Conservation (phyloP, 2,329 filamentous ascomycete species). For the Xylogone sp. region DNA sequence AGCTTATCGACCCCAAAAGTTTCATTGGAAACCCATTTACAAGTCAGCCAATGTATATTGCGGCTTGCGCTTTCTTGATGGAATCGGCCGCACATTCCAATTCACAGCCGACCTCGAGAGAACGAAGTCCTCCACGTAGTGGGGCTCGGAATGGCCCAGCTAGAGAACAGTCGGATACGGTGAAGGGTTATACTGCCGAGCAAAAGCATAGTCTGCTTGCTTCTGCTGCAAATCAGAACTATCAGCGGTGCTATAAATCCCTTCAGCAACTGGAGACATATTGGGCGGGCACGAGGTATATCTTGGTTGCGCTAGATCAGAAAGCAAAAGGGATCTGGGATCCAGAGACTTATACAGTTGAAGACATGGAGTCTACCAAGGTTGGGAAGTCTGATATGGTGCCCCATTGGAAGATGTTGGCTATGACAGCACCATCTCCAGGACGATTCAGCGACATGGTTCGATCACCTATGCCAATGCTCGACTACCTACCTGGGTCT, state of each 20-base stretch:
- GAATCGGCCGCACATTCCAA: conserved; percentile 73
- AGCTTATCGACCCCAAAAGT: conserved; percentile 80
- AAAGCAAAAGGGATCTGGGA: conserved; percentile 85
- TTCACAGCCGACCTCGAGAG: conserved; percentile 58
- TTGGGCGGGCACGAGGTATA: conserved; percentile 85
- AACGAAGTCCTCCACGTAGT: conserved; percentile 28
- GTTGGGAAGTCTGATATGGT: conserved; percentile 41
- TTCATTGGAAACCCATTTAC: conserved; percentile 87
- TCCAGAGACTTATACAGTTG: conserved; percentile 61
- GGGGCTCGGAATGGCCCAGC: conserved; percentile 5
- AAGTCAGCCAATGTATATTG: conserved; percentile 87
- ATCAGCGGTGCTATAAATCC: conserved; percentile 81
- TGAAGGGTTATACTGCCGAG: conserved; percentile 9
- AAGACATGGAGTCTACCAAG: conserved; percentile 75
- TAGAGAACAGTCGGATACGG: conserved; percentile 23
- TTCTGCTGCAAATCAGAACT: conserved; percentile 80
- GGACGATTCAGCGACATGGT: conserved; percentile 23
- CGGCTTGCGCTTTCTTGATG: conserved; percentile 82
- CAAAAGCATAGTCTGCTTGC: conserved; percentile 71
- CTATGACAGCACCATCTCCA: conserved; percentile 16
- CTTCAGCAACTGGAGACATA: conserved; percentile 77
- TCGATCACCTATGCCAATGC: conserved; percentile 39
- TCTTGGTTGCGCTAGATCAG: conserved; percentile 80
- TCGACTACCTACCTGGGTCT: conserved; percentile 46
- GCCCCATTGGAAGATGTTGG: conserved; percentile 26